Evolutionary conservation across 768 basidiomycete species (phyloP).

Genomic region (Termitomyces titanicus): DNA sequence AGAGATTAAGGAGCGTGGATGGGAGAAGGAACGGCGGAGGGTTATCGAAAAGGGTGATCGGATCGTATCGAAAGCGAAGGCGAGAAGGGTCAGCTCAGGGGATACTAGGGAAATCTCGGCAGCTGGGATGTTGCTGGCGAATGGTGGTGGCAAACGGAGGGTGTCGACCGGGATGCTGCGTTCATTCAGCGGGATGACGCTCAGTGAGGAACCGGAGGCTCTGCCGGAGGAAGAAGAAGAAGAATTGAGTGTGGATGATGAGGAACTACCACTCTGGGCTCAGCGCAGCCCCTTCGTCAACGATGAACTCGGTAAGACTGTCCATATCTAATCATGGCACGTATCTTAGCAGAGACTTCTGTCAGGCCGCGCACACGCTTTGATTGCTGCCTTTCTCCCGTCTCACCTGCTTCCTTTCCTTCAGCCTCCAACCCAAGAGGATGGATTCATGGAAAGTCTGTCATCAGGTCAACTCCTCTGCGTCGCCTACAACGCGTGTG

Average conservation of each 20-base stretch:
- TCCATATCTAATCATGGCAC: background rate
- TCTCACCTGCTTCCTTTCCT: constrained; percentile 41
- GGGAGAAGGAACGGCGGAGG: constrained; percentile 45
- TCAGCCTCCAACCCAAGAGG: constrained; percentile 27
- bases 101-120: constrained; percentile 27
- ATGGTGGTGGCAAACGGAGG: constrained; percentile 41
- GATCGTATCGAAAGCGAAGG: constrained; percentile 36
- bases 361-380: constrained; percentile 60
- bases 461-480: constrained; percentile 82
- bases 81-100: constrained; percentile 45
- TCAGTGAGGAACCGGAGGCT: constrained; percentile 54
- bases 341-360: constrained; percentile 1
- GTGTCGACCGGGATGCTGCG: constrained; percentile 61
- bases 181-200: constrained; percentile 43
- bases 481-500: constrained; percentile 73
- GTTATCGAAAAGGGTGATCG: constrained; percentile 37
- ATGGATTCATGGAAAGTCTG: constrained; percentile 49
- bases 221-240: constrained; percentile 43
- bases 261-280: constrained; percentile 78
- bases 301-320: constrained; percentile 54
- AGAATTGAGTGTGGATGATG: constrained; percentile 56
- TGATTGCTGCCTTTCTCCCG: constrained; percentile 62
- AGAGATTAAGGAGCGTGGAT: constrained; percentile 42
- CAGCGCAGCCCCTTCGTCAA: constrained; percentile 49
- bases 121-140: constrained; percentile 18